phyloP scores from a whole-genome alignment of 495 filamentous ascomycete species.

The Astrothelium subdiscretum region DNA sequence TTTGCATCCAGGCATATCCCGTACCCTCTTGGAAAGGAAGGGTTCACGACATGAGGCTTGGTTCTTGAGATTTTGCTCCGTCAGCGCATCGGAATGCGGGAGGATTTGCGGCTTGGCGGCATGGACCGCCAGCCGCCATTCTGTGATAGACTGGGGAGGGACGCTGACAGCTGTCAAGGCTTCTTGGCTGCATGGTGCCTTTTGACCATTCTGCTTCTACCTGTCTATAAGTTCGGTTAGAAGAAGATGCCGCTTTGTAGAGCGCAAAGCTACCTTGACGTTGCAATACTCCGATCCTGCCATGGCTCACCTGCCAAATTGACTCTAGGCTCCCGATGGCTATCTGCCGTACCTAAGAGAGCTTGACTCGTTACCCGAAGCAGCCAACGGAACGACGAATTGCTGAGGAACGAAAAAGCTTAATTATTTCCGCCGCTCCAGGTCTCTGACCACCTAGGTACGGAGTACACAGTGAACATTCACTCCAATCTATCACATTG shows the following conservation, averaged over 20 bases:
- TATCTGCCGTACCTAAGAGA: neutral
- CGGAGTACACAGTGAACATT: too few relatives aligned
- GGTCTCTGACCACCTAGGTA: too few relatives aligned
- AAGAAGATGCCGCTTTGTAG: neutral
- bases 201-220: neutral
- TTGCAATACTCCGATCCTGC: neutral
- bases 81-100: neutral
- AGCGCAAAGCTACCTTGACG: neutral
- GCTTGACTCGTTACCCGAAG: neutral
- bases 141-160: neutral
- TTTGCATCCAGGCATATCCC: neutral
- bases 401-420: neutral
- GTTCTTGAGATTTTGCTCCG: neutral
- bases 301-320: neutral
- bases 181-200: neutral
- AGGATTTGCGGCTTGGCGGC: neutral
- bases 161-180: neutral
- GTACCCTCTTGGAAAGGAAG: neutral
- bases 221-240: slow-evolving; percentile 1
- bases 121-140: neutral
- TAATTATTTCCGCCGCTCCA: too few relatives aligned
- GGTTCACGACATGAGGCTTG: neutral
- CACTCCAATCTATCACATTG: too few relatives aligned
- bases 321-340: neutral
- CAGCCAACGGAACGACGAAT: too few relatives aligned